These are phyloP conservation scores for Marchantia paleacea DNA, from an alignment of 225 moss, liverwort and hornwort genomes.

Conservation along the genomic window DNA sequence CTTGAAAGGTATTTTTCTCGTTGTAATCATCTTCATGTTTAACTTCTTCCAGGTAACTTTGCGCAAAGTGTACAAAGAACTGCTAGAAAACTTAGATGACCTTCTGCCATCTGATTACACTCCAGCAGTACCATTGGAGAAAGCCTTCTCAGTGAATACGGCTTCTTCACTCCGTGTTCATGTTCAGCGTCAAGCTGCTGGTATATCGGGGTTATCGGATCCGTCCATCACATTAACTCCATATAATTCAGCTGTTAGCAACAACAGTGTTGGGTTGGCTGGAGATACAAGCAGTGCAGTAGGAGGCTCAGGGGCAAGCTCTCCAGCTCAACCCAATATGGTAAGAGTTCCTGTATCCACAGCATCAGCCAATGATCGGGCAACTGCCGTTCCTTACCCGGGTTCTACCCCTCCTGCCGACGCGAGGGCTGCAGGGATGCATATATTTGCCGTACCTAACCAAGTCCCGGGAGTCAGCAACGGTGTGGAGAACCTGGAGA, in stretches of 20 bases:
- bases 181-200: slow-evolving; percentile 36
- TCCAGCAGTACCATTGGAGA: slow-evolving; percentile 53
- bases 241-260: slow-evolving; percentile 44
- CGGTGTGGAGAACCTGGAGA: slow-evolving; percentile 24
- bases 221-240: slow-evolving; percentile 33
- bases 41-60: slow-evolving; percentile 42
- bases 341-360: slow-evolving; percentile 28
- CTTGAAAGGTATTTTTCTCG: no score
- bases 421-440: slow-evolving; percentile 33
- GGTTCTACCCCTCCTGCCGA: slow-evolving; percentile 37
- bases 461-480: slow-evolving; percentile 3
- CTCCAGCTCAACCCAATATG: slow-evolving; percentile 35
- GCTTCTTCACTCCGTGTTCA: slow-evolving; percentile 42
- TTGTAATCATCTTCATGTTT: neutral
- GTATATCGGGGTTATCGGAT: slow-evolving; percentile 35
- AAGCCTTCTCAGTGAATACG: slow-evolving; percentile 47
- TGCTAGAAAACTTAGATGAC: slow-evolving; percentile 48
- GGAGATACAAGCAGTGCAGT: slow-evolving; percentile 41
- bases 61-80: slow-evolving; percentile 61
- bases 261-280: slow-evolving; percentile 34
- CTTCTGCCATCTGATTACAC: slow-evolving; percentile 52
- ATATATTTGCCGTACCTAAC: slow-evolving; percentile 28
- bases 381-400: slow-evolving; percentile 19
- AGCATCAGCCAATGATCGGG: slow-evolving; percentile 26
- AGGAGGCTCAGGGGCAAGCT: slow-evolving; percentile 32